Evolutionary conservation across 257 asterid species (phyloP), one percentile per base, ranked within the genome.

Genomic region (Petunia axillaris): DNA sequence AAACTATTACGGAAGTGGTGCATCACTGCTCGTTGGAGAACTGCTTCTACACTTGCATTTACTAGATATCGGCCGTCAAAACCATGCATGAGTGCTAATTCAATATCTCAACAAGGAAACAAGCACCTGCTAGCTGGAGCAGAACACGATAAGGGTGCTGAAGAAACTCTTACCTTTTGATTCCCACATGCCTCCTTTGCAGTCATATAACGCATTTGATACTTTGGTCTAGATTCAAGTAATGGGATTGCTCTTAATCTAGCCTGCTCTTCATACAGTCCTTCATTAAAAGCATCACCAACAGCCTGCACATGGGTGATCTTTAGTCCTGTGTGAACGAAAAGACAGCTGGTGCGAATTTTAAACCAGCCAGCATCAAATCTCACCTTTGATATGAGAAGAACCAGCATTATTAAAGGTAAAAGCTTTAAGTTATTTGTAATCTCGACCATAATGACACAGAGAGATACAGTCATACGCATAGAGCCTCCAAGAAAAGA

Each of bases 401-500:
- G 99, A 84, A 96, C 99, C 81, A 96, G 93, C 99, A 96, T 94
- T 85, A 94, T 96, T 79, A 96, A 97, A 60, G 99, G 99, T 75
- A 96, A 88, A 68, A 92, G 90, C 89, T 91, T 92, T 89, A 96
- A 87, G 89, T 96, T 96, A 84, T 94, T 96, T 5, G 99, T 88
- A 81, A 96, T 92, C 87, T 96, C 99, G 44, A 96, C 98, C 98
- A 96, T 92, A 77, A 96, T 96, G 73, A 96, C 99, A 88, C 99
- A 96, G 57, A 96, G 97, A 78, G 98, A 96, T 16, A 96, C 98
- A 6, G 99, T 96, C 98, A 96, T 94, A 85, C 99, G 88, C 99
- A 94, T 96, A n/a, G 98, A 96, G 73, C 99, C 99, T 82, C 98
- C 99, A 76, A 96, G 97, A 86, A 96, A 92, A 80, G 99, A 94